Percentiles rank a stretch among this genome's conserved stretches.
Evolutionary conservation across 768 basidiomycete species (phyloP).

Genomic region (Rhizopogon vulgaris): DNA sequence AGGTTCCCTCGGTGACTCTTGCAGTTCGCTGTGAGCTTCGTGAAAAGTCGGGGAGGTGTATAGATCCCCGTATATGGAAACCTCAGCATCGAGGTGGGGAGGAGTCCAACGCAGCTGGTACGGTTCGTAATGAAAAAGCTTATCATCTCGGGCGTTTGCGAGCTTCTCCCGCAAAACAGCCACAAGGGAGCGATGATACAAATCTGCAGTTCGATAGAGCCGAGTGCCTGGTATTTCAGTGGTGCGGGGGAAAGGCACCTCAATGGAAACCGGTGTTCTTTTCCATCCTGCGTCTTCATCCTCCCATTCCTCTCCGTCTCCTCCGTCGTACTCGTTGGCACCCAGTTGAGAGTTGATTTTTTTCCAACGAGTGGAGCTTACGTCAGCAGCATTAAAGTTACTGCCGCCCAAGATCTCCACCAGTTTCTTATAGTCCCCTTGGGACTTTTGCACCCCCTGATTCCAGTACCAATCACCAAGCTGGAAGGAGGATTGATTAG

Average conservation of each 20-base stretch:
- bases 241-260: constrained; percentile 1
- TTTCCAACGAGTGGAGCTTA: constrained; percentile 6
- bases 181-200: constrained; percentile 11
- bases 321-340: neutral
- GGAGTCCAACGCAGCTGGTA: constrained; percentile 13
- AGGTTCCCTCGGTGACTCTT: constrained; percentile 8
- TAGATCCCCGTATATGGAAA: constrained; percentile 10
- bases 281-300: neutral
- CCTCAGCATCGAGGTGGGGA: neutral
- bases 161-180: constrained; percentile 11
- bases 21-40: constrained; percentile 11
- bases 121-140: constrained; percentile 14
- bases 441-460: constrained; percentile 9
- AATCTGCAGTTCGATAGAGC: constrained; percentile 1
- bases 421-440: constrained; percentile 5
- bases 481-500: constrained; percentile 16
- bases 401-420: constrained; percentile 10
- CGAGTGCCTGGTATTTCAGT: neutral
- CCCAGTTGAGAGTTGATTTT: constrained; percentile 7
- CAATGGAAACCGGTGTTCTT: neutral
- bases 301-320: neutral
- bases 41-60: constrained; percentile 11
- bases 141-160: neutral
- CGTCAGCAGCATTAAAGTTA: constrained; percentile 11
- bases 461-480: constrained; percentile 21